Evolutionary conservation across 257 asterid genomes (phyloP).

Genomic region (Solanum paucissectum): DNA sequence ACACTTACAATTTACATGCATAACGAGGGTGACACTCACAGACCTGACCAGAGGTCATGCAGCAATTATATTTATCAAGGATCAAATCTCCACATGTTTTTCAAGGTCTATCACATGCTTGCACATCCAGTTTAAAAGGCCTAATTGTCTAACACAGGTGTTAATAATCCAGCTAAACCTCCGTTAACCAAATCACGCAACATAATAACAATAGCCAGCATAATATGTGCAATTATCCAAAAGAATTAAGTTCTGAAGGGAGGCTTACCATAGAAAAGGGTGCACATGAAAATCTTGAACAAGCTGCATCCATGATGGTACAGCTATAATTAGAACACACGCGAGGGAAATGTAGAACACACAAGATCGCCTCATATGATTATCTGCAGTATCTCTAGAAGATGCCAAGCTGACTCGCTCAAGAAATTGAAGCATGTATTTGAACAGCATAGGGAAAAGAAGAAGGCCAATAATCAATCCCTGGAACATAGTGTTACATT

Average conservation of each 20-base stretch:
- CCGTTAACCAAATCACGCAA: neutral
- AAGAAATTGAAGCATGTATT: conserved; percentile 28
- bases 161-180: neutral
- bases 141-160: neutral
- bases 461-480: conserved; percentile 72
- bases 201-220: neutral
- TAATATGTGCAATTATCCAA: neutral
- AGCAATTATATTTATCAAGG: neutral
- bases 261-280: conserved; percentile 62
- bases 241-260: neutral
- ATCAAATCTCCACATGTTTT: neutral
- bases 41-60: neutral
- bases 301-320: conserved; percentile 89
- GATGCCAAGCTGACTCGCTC: conserved; percentile 19
- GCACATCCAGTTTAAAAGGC: neutral
- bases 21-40: neutral
- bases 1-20: neutral
- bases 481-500: conserved; percentile 26
- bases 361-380: conserved; percentile 42
- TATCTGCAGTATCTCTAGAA: conserved; percentile 19
- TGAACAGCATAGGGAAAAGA: conserved; percentile 53
- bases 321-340: conserved; percentile 33
- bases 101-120: neutral
- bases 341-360: conserved; percentile 47
- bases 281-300: conserved; percentile 60